Base-by-base conservation (phyloP, 768 basidiomycete species). In the Fomitopsis pulvina region DNA sequence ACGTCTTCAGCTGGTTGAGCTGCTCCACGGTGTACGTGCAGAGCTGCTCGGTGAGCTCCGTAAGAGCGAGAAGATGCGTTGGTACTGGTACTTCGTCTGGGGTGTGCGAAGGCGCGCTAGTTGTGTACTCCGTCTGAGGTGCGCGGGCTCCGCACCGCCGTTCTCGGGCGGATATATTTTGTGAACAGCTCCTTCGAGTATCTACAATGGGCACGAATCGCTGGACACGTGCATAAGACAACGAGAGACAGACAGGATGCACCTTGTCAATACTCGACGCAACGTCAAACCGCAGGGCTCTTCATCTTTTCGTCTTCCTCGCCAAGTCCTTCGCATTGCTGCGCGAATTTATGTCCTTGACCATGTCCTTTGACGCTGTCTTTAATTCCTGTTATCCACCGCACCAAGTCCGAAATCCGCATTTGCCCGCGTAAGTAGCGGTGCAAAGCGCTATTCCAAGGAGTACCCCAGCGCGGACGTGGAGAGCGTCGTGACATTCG, bases 371-470 rank as follows among this genome's bases (percentile, higher is more conserved):
- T 2, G 87, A 82, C n/a, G 59, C 80, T 16, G 78, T 78, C 52
- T 79, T 72, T 75, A 90, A 62, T 81, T 87, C 46, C 78, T 78
- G 47, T 75, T 72, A 70, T 89, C 75, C 47, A 90, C 84, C 20
- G 65, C 80, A 61, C 91, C 87, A 30, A 88, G 74, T 25, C 80
- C 84, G 70, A 78, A 81, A 75, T 87, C 86, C 25, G 84, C 88
- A 46, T 91, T 79, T 2, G 77, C 85, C 41, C 76, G 72, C 47
- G 71, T 66, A 56, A 89, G 77, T 27, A 87, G 60, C 7, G 88
- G 85, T 0, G 81, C 82, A 20, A 91, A 67, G 47, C 74, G 77
- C 45, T 73, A 67, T 57, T 85, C 83, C 38, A 89, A 50, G 3
- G 85, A 76, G 57, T 75, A 74, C 63, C 57, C 52, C 29, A 66